Evolutionary conservation across 345 rosid species (phyloP), one percentile per base, ranked within the genome.

Genomic region (Aquilaria yunnanensis): DNA sequence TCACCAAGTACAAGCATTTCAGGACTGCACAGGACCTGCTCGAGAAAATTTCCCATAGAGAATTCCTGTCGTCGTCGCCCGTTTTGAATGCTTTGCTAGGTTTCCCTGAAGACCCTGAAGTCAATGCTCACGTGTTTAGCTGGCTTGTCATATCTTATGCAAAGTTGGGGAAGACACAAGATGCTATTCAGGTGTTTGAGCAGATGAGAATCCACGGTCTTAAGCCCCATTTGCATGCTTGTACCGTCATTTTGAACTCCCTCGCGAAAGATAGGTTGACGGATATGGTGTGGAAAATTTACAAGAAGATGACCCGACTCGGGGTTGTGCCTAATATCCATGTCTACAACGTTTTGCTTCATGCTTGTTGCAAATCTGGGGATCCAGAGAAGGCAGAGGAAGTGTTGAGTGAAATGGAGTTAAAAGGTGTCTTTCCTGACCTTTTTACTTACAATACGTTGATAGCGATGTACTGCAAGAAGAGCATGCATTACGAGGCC

Each of bases 401-500:
- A 12, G 48, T 90, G 68, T 65, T 93, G 72, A 64, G 74, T 41
- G 97, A 90, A 77, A 93, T 93, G 97, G 97, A 93, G 69, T 75
- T 62, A 3, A 87, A 77, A 37, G 71, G 78, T 47, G 68, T 88
- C 59, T 75, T 75, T 65, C 88, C 87, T 13, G 97, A 93, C 65
- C 76, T 75, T 67, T 84, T 79, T 69, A 90, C 97, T 0, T 90
- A 70, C 63, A 90, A 93, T 66, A 90, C 96, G 0, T 68, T 93
- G 76, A 90, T 93, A 67, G 80, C 90, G 0, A 60, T 83, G 69
- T 93, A 93, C 43, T 85, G 90, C 74, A 93, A 73, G 79, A 86
- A 79, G 76, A 81, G 97, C 54, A 93, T 86, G 98, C 98, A 88
- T 70, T 93, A 81, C 59, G 92, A 93, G 78, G 98, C 96, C 63